phyloP scores from a whole-genome alignment of 305 asterid species.

The Solanum hybrid region DNA sequence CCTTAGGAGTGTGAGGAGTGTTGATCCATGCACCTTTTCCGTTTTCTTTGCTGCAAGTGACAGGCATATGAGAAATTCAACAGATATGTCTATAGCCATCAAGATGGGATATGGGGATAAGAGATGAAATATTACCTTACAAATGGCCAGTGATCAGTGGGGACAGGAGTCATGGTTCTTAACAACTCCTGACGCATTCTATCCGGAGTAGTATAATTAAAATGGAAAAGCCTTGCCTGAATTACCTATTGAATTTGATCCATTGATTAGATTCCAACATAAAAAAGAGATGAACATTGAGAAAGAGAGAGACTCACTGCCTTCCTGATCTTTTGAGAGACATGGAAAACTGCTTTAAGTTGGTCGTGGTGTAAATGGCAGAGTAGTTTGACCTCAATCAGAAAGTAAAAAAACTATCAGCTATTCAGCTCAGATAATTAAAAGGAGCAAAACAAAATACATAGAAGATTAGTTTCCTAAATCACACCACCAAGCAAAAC shows the following conservation, averaged over 20 bases:
- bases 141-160: conserved; percentile 85
- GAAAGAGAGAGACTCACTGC: conserved; percentile 50
- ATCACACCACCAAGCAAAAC: not conserved
- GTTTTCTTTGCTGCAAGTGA: too few relatives aligned
- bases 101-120: not conserved
- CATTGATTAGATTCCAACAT: not conserved
- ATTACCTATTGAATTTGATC: conserved; percentile 42
- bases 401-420: conserved; percentile 2
- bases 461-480: not conserved
- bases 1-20: too few relatives aligned
- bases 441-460: not conserved
- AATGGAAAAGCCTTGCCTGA: conserved; percentile 70
- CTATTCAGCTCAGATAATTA: not conserved
- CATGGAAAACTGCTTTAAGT: conserved; percentile 85
- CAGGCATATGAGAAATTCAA: not conserved
- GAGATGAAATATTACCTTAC: conserved; percentile 24
- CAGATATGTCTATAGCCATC: not conserved
- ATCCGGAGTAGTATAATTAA: conserved; percentile 93
- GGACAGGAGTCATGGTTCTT: conserved; percentile 64
- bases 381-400: conserved; percentile 60
- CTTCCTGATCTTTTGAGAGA: conserved; percentile 74
- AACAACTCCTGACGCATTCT: conserved; percentile 83
- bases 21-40: too few relatives aligned
- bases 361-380: conserved; percentile 96
- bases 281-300: not conserved